Conservation (phyloP, 345 rosid genomes). For the Capsella bursapastoris region DNA sequence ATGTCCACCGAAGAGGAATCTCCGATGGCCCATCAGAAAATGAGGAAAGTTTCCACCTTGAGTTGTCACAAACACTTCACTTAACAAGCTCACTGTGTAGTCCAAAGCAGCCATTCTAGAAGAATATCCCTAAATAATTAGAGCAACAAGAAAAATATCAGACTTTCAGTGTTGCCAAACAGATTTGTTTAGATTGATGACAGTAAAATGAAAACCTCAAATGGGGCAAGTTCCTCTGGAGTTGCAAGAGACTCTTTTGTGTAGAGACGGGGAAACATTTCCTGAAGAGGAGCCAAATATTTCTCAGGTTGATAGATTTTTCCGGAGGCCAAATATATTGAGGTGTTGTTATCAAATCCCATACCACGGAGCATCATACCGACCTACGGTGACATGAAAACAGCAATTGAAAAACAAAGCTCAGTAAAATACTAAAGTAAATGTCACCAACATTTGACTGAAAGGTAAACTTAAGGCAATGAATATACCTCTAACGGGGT, state of each 20-base stretch:
- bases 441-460: background rate
- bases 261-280: constrained; percentile 89
- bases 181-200: background rate
- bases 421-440: background rate
- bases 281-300: constrained; percentile 67
- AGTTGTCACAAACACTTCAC: constrained; percentile 91
- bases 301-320: constrained; percentile 68
- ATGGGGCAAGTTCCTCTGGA: constrained; percentile 82
- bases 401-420: constrained; percentile 33
- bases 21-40: constrained; percentile 93
- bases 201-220: constrained; percentile 57
- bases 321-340: constrained; percentile 90
- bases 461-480: background rate
- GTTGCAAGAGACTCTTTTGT: constrained; percentile 90
- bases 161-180: background rate
- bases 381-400: constrained; percentile 77
- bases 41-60: constrained; percentile 98
- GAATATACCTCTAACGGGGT: constrained; percentile 86
- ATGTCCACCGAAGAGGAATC: constrained; percentile 86
- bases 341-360: constrained; percentile 89
- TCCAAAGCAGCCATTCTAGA: constrained; percentile 97
- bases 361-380: constrained; percentile 96
- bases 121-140: constrained; percentile 66
- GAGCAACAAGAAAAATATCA: constrained; percentile 22
- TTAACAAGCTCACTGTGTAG: constrained; percentile 81